A percentile compares a stretch with the other conserved stretches of the same genome.
phyloP scores from a whole-genome alignment of 352 stramenopile genomes.

The Blastocystis hominis region DNA sequence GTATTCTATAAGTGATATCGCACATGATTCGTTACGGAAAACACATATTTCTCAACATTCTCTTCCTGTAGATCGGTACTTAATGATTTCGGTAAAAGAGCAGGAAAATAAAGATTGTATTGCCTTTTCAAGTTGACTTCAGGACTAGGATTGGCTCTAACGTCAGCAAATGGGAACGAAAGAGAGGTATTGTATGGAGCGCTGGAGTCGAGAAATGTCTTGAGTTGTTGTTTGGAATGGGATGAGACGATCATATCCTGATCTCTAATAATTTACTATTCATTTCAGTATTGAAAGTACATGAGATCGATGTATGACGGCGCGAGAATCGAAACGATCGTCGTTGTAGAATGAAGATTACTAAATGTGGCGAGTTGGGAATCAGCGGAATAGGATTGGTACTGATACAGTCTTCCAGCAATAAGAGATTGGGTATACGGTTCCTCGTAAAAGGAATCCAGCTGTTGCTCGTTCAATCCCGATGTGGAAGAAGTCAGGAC shows the following conservation, averaged over 20 bases:
- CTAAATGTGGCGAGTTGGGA: not conserved
- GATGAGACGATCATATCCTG: not conserved
- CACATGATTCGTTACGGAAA: not conserved
- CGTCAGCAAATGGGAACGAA: not conserved
- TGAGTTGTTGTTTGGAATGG: not conserved
- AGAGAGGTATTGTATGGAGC: not conserved
- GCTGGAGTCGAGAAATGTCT: not conserved
- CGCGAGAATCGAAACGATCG: not conserved
- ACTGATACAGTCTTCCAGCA: not conserved
- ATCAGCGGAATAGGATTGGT: not conserved
- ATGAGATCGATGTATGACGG: not conserved
- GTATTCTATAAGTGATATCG: no score
- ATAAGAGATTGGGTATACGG: not conserved
- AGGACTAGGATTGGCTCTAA: not conserved
- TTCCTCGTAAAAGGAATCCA: not conserved
- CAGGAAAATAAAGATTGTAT: not conserved
- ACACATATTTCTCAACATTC: not conserved
- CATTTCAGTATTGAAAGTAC: not conserved
- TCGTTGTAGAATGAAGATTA: not conserved
- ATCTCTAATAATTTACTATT: not conserved
- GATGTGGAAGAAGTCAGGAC: not conserved
- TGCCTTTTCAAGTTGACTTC: not conserved
- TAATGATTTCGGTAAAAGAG: conserved; percentile 8
- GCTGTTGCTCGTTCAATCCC: not conserved
- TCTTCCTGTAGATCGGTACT: not conserved